These are phyloP conservation scores for Penicillium goetzii DNA, from an alignment of 495 filamentous ascomycete genomes.

Conservation along the genomic window DNA sequence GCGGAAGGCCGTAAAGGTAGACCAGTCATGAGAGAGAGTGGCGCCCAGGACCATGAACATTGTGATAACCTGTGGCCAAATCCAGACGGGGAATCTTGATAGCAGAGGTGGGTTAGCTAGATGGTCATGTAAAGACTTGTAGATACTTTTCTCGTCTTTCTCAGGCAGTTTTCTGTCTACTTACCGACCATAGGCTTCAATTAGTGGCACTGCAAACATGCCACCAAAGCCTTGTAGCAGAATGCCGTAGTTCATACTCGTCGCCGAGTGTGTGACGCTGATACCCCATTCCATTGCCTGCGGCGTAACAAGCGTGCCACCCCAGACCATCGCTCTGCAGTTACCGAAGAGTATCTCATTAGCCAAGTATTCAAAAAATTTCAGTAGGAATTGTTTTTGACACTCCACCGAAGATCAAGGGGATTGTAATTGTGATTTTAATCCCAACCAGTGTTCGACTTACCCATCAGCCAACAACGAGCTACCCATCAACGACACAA, in stretches of 20 bases:
- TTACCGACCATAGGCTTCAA: slow-evolving; percentile 53
- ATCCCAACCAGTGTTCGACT: background rate
- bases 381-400: background rate
- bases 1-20: slow-evolving; percentile 52
- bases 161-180: background rate
- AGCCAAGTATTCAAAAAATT: background rate
- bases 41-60: slow-evolving; percentile 52
- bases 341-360: slow-evolving; percentile 20
- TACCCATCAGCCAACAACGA: slow-evolving; percentile 46
- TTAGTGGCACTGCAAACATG: slow-evolving; percentile 54
- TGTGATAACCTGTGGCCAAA: slow-evolving; percentile 56
- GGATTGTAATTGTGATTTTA: background rate
- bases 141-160: background rate
- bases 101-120: background rate
- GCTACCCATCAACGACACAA: slow-evolving; percentile 42
- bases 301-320: slow-evolving; percentile 50
- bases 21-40: slow-evolving; percentile 47
- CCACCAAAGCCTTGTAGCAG: slow-evolving; percentile 58
- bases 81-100: slow-evolving; percentile 49
- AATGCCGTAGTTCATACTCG: slow-evolving; percentile 54
- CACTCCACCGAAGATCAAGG: background rate
- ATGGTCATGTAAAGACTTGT: background rate
- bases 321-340: slow-evolving; percentile 53
- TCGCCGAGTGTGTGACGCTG: slow-evolving; percentile 42
- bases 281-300: slow-evolving; percentile 56